A percentile compares a stretch with the other conserved stretches of the same genome.
These are phyloP conservation scores for Ceratobasidium papillatum DNA, from an alignment of 1,284 basidiomycete genomes.

Conservation along the genomic window DNA sequence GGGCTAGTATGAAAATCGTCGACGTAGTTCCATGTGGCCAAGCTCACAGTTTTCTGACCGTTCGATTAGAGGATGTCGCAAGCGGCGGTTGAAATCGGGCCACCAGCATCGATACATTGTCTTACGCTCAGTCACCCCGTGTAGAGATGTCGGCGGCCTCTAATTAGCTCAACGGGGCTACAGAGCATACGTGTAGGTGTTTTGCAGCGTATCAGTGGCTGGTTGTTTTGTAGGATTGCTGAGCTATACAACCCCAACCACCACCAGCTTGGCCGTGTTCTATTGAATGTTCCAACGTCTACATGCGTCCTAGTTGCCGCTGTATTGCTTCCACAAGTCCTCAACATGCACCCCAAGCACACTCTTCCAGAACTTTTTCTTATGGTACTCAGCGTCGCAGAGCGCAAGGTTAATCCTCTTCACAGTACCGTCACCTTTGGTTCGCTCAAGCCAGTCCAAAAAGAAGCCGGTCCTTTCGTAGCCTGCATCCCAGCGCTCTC, in stretches of 20 bases:
- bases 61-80: background rate
- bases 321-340: constrained; percentile 33
- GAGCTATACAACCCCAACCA: background rate
- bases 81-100: no score
- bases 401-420: constrained; percentile 29
- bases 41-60: background rate
- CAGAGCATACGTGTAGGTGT: no score
- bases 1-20: background rate
- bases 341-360: constrained; percentile 25
- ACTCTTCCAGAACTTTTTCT: constrained; percentile 1
- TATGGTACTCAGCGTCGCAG: background rate
- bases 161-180: no score
- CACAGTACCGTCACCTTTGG: constrained; percentile 24
- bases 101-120: no score
- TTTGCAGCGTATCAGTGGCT: no score
- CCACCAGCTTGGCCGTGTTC: background rate
- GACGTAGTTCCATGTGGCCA: background rate
- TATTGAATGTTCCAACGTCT: background rate
- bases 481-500: constrained; percentile 43
- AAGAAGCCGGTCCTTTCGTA: constrained; percentile 42
- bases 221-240: background rate
- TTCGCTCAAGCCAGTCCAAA: constrained; percentile 41
- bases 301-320: background rate
- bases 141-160: background rate
- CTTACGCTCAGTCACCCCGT: background rate